Percentiles rank a stretch among this genome's conserved stretches.
Conservation (phyloP, 805 yeast genomes). For the Cyberlindnera japonica region DNA sequence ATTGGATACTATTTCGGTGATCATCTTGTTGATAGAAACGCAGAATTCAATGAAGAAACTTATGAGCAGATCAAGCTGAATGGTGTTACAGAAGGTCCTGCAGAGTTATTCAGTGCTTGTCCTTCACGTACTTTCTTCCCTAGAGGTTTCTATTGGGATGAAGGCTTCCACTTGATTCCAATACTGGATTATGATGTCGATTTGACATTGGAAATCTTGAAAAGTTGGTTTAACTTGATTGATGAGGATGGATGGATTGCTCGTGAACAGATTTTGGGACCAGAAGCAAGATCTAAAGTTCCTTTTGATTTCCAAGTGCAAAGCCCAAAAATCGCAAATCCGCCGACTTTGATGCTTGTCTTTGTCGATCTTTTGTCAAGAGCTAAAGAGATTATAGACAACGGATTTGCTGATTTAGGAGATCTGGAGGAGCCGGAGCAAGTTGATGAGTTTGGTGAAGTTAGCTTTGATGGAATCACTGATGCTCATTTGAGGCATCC, state of each 20-base stretch:
- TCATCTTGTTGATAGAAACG: conserved; percentile 71
- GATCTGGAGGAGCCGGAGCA: conserved; percentile 32
- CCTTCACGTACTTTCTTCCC: conserved; percentile 96
- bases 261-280: conserved; percentile 89
- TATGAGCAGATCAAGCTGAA: conserved; percentile 46
- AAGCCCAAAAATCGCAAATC: conserved; percentile 87
- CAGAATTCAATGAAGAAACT: conserved; percentile 64
- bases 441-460: conserved; percentile 25
- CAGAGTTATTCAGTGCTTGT: conserved; percentile 72
- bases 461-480: conserved; percentile 35
- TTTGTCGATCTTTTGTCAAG: conserved; percentile 54
- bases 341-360: conserved; percentile 85
- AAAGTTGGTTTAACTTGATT: conserved; percentile 83
- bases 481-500: conserved; percentile 55
- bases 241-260: conserved; percentile 97
- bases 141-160: conserved; percentile 98
- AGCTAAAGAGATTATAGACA: conserved; percentile 30
- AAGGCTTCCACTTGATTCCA: conserved; percentile 90
- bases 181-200: conserved; percentile 80
- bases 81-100: conserved; percentile 72
- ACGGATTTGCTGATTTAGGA: conserved; percentile 20
- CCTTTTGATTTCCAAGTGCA: conserved; percentile 82
- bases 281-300: conserved; percentile 83
- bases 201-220: conserved; percentile 69
- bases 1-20: conserved; percentile 85